phyloP scores from a whole-genome alignment of 345 rosid genomes.

The Pugionium dolabratum region DNA sequence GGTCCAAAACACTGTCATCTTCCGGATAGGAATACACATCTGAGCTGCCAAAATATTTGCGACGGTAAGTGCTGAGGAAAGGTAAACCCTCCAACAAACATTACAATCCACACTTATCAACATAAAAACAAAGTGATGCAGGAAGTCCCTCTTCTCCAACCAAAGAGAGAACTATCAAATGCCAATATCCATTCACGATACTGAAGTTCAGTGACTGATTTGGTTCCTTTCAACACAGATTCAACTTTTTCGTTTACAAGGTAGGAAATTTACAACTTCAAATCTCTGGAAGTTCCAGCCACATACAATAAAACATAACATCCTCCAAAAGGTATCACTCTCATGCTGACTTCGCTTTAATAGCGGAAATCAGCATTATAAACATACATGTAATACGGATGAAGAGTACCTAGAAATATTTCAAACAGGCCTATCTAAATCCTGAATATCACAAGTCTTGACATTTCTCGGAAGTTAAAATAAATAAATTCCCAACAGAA shows the following conservation, averaged over 20 bases:
- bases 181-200: constrained; percentile 10
- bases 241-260: constrained; percentile 1
- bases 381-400: constrained; percentile 2
- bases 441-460: neutral
- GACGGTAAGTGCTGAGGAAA: constrained; percentile 44
- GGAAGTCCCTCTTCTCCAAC: constrained; percentile 17
- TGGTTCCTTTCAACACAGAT: constrained; percentile 6
- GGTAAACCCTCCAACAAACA: constrained; percentile 12
- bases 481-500: constrained; percentile 1
- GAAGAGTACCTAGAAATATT: neutral
- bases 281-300: constrained; percentile 18
- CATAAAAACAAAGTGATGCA: constrained; percentile 20
- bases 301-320: constrained; percentile 6
- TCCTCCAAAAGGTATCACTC: constrained; percentile 18
- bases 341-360: constrained; percentile 8
- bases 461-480: neutral
- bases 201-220: constrained; percentile 24
- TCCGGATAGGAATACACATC: constrained; percentile 97
- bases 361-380: constrained; percentile 8
- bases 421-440: constrained; percentile 3
- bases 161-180: constrained; percentile 19
- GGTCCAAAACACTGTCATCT: constrained; percentile 90
- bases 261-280: constrained; percentile 9
- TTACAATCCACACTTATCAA: constrained; percentile 7
- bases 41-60: constrained; percentile 80